Conservation (phyloP, 805 yeast species). For the Ogataea haglerorum region DNA sequence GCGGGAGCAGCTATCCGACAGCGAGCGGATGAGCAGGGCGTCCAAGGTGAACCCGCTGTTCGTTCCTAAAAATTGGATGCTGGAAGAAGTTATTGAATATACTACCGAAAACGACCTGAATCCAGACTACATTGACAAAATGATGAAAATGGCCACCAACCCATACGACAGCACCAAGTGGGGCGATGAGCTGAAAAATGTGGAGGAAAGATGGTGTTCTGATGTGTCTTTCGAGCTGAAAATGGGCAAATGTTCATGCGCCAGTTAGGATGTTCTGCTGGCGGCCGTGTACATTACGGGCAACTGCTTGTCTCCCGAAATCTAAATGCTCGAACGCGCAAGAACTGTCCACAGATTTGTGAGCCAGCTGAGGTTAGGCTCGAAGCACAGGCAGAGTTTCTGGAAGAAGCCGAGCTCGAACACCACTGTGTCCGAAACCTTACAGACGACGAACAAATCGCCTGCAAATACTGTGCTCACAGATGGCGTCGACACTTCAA, state of each 20-base stretch:
- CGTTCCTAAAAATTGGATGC: constrained; percentile 79
- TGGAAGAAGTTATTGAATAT: constrained; percentile 72
- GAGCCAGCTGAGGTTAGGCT: not conserved
- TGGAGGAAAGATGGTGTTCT: constrained; percentile 60
- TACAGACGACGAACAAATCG: too few species aligned
- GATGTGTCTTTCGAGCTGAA: constrained; percentile 49
- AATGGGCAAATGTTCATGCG: constrained; percentile 77
- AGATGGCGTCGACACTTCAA: too few species aligned
- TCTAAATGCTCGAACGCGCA: not conserved
- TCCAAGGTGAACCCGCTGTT: constrained; percentile 66
- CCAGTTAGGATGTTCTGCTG: constrained; percentile 31
- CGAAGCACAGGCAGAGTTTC: not conserved
- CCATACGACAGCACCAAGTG: constrained; percentile 72
- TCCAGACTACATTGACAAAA: constrained; percentile 50
- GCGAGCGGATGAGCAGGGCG: constrained; percentile 41
- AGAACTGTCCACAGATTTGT: not conserved
- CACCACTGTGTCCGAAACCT: not conserved
- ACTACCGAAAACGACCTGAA: constrained; percentile 53
- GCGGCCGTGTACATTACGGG: not conserved
- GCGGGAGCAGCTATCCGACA: constrained; percentile 35
- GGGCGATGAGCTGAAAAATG: constrained; percentile 60
- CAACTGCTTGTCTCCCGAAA: too few species aligned
- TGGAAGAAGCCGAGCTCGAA: not conserved
- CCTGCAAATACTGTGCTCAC: too few species aligned
- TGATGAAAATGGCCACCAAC: constrained; percentile 65